These are phyloP conservation scores for Pseudocercospora macadamiae DNA, from an alignment of 2,329 filamentous ascomycete genomes.

Conservation along the genomic window DNA sequence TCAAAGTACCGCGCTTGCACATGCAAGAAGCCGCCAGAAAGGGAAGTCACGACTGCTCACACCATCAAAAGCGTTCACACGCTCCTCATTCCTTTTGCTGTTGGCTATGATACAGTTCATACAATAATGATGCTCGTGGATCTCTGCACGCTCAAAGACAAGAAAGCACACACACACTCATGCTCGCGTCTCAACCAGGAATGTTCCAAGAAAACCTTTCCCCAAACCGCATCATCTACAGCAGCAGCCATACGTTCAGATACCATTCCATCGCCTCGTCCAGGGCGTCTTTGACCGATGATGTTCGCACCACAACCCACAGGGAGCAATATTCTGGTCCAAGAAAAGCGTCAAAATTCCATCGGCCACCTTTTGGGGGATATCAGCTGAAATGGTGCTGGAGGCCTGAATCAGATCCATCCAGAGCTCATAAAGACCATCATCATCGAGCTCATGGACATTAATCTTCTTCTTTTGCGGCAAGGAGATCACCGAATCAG, in stretches of 20 bases:
- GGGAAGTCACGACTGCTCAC: background rate
- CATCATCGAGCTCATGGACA: background rate
- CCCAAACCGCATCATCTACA: too few species aligned
- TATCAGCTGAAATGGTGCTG: background rate
- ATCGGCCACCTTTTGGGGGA: too few species aligned
- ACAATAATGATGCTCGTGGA: conserved; percentile 4
- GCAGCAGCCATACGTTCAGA: background rate
- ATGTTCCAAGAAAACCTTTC: too few species aligned
- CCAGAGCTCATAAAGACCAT: background rate
- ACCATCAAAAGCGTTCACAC: background rate
- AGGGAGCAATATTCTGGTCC: background rate
- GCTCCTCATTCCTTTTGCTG: background rate
- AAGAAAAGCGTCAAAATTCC: background rate
- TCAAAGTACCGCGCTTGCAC: too few species aligned
- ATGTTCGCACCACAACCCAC: background rate
- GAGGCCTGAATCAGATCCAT: background rate
- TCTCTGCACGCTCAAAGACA: background rate
- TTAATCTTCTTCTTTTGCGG: too few species aligned
- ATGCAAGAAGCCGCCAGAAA: too few species aligned
- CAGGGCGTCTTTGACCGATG: background rate
- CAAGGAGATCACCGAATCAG: background rate
- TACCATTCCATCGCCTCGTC: background rate
- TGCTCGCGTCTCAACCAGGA: too few species aligned
- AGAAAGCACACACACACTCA: too few species aligned
- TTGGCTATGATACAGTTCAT: conserved; percentile 10